Conservation (phyloP, 805 yeast genomes). For the Spathaspora passalidarum region DNA sequence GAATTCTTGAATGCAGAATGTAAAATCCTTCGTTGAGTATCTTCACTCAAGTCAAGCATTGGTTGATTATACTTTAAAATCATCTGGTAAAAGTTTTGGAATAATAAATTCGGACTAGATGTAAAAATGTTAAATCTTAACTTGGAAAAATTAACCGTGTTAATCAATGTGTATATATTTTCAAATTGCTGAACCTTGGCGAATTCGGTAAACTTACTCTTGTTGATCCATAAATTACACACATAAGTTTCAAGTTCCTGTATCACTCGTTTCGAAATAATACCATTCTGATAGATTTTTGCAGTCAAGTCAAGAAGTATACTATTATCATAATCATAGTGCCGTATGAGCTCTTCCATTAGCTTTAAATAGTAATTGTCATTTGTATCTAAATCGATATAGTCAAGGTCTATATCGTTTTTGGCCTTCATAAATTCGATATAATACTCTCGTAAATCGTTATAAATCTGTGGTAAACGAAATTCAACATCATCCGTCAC, state of each 20-base stretch:
- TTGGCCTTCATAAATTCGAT: neutral
- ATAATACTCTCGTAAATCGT: slow-evolving; percentile 5
- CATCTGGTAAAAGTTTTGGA: slow-evolving; percentile 22
- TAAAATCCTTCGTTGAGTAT: neutral
- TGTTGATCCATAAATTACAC: slow-evolving; percentile 16
- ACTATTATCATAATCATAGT: slow-evolving; percentile 1
- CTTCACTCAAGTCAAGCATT: neutral
- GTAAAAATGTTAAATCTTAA: slow-evolving; percentile 18
- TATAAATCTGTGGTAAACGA: slow-evolving; percentile 3
- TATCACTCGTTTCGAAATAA: neutral
- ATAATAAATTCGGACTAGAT: slow-evolving; percentile 21
- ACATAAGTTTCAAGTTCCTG: slow-evolving; percentile 11
- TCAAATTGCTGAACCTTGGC: slow-evolving; percentile 16
- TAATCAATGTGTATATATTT: slow-evolving; percentile 13
- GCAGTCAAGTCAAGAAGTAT: neutral
- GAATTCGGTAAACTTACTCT: slow-evolving; percentile 10
- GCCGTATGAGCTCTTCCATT: slow-evolving; percentile 1
- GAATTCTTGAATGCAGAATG: slow-evolving; percentile 3
- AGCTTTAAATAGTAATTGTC: neutral
- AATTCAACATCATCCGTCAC: neutral
- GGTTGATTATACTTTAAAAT: slow-evolving; percentile 5
- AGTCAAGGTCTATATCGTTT: neutral
- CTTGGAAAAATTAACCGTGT: slow-evolving; percentile 5
- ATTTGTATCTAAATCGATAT: neutral
- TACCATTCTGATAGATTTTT: neutral